Percentiles rank a stretch among this genome's conserved stretches.
These are phyloP conservation scores for Quercus bicolor DNA, from an alignment of 306 rosid genomes.

Conservation along the genomic window DNA sequence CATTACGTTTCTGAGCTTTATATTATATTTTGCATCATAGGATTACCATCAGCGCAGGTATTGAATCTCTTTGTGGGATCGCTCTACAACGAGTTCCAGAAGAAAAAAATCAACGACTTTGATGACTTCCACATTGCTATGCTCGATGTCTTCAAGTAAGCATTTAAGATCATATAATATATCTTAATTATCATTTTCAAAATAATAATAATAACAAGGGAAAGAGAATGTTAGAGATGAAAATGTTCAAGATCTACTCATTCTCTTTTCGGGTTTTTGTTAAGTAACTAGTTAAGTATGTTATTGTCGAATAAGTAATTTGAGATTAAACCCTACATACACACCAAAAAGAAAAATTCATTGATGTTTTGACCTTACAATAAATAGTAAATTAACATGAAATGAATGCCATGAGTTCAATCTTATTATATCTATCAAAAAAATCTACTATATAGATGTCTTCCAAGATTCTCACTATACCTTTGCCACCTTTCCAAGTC, in stretches of 20 bases:
- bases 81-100: conserved; percentile 33
- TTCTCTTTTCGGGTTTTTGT: too few species aligned
- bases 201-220: neutral
- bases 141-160: conserved; percentile 63
- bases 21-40: conserved; percentile 30
- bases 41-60: conserved; percentile 25
- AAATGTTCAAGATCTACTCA: neutral
- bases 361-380: too few species aligned
- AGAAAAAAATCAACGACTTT: conserved; percentile 4
- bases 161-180: neutral
- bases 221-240: neutral
- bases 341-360: too few species aligned
- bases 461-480: too few species aligned
- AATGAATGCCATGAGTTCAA: too few species aligned
- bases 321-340: too few species aligned
- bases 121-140: conserved; percentile 42
- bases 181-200: neutral
- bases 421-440: too few species aligned
- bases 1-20: neutral
- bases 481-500: too few species aligned
- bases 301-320: too few species aligned
- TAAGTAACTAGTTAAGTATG: too few species aligned
- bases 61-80: conserved; percentile 13
- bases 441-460: too few species aligned
- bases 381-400: too few species aligned